Percentiles rank a stretch among this genome's conserved stretches.
These are phyloP conservation scores for Prunus mume DNA, from an alignment of 306 rosid species.

Conservation along the genomic window DNA sequence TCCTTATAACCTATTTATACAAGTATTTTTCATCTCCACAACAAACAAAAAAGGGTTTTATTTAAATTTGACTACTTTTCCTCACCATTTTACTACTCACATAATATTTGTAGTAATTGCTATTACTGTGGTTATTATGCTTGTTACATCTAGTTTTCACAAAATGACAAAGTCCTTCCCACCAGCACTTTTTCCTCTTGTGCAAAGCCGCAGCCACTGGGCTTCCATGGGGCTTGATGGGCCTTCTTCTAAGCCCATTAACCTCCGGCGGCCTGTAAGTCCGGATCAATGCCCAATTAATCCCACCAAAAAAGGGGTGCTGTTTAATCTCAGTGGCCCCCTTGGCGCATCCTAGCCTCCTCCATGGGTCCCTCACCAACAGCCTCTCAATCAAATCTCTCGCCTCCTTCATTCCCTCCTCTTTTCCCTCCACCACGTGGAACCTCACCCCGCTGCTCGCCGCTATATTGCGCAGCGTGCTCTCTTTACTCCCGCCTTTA, in stretches of 20 bases:
- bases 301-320: slow-evolving; percentile 76
- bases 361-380: slow-evolving; percentile 60
- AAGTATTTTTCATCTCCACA: background rate
- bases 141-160: slow-evolving; percentile 5
- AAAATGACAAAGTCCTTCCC: slow-evolving; percentile 45
- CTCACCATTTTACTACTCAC: slow-evolving; percentile 5
- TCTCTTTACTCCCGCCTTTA: slow-evolving; percentile 68
- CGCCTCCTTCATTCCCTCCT: slow-evolving; percentile 48
- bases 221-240: slow-evolving; percentile 31
- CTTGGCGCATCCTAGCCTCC: slow-evolving; percentile 57
- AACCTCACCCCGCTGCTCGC: slow-evolving; percentile 48
- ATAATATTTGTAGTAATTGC: slow-evolving; percentile 38
- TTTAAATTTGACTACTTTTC: background rate
- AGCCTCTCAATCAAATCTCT: slow-evolving; percentile 62
- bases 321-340: slow-evolving; percentile 83
- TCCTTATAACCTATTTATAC: background rate
- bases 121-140: slow-evolving; percentile 23
- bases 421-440: slow-evolving; percentile 37
- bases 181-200: slow-evolving; percentile 42
- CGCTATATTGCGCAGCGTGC: slow-evolving; percentile 69
- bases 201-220: slow-evolving; percentile 19
- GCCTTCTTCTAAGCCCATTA: slow-evolving; percentile 44
- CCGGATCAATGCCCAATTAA: slow-evolving; percentile 84
- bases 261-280: slow-evolving; percentile 63
- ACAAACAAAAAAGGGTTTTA: background rate